A percentile compares a stretch with the other conserved stretches of the same genome.
phyloP scores from a whole-genome alignment of 139 green algal genomes.

The Deuterostichococcus epilithicus region DNA sequence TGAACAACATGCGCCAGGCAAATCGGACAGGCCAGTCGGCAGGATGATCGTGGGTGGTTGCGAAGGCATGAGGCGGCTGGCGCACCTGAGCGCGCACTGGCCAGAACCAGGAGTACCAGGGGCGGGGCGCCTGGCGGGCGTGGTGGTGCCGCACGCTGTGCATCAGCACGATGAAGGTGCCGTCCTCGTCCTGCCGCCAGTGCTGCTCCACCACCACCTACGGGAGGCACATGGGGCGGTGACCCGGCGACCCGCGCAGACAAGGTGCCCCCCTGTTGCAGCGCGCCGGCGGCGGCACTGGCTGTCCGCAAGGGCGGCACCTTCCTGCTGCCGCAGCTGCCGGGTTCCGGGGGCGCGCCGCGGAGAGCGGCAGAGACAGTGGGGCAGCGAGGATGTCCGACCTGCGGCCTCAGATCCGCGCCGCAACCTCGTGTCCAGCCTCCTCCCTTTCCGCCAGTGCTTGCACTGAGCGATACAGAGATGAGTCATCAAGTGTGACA shows the following conservation, averaged over 20 bases:
- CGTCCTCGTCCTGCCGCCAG: slow-evolving; percentile 47
- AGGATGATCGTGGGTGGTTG: background rate
- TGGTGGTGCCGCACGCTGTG: slow-evolving; percentile 10
- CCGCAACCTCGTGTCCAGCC: too few species aligned
- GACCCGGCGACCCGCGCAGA: background rate
- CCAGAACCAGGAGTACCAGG: slow-evolving; percentile 16
- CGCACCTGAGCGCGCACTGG: slow-evolving; percentile 32
- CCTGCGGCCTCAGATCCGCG: too few species aligned
- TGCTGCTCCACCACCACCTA: slow-evolving; percentile 41
- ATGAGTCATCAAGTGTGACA: too few species aligned
- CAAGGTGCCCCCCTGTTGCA: background rate
- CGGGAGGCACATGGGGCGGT: too few species aligned
- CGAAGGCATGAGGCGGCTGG: background rate
- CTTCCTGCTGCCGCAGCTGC: too few species aligned
- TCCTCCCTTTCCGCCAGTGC: too few species aligned
- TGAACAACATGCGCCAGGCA: background rate
- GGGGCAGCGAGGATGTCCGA: too few species aligned
- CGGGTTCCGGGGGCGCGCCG: too few species aligned
- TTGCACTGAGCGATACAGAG: too few species aligned
- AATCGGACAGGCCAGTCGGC: background rate
- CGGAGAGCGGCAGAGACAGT: too few species aligned
- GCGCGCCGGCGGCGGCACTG: too few species aligned
- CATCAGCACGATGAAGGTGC: slow-evolving; percentile 48
- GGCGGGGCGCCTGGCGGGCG: background rate
- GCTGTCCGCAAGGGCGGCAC: too few species aligned